These are phyloP conservation scores for Mucor sp. DNA, from an alignment of 371 early-diverging fungal species.

Conservation along the genomic window DNA sequence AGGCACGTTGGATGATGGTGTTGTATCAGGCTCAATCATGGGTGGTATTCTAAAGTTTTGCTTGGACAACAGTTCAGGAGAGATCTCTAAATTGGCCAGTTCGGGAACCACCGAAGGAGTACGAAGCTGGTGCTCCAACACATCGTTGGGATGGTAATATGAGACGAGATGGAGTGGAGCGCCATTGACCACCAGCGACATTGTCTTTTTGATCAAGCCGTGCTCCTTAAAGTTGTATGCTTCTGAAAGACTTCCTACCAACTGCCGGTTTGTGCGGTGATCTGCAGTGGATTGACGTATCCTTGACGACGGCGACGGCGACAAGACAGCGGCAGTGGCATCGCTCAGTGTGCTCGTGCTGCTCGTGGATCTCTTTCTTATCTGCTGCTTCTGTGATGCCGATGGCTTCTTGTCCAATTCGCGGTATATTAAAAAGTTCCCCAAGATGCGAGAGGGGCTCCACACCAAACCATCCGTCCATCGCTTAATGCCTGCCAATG, in stretches of 20 bases:
- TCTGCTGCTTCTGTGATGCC: slow-evolving; percentile 1
- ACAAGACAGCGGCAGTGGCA: not conserved
- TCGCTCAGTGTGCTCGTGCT: not conserved
- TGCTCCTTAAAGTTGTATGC: slow-evolving; percentile 70
- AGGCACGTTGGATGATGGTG: not conserved
- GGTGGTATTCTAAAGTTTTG: slow-evolving; percentile 62
- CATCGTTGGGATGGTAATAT: slow-evolving; percentile 81
- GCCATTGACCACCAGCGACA: slow-evolving; percentile 77
- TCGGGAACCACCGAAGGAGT: slow-evolving; percentile 57
- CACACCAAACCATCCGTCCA: slow-evolving; percentile 92
- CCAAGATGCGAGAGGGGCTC: slow-evolving; percentile 83
- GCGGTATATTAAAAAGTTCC: slow-evolving; percentile 79
- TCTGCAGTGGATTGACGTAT: not conserved
- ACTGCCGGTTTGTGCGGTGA: slow-evolving; percentile 47
- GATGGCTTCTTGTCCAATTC: slow-evolving; percentile 62
- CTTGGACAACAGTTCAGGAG: slow-evolving; percentile 55
- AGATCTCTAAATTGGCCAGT: slow-evolving; percentile 48
- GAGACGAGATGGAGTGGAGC: slow-evolving; percentile 80
- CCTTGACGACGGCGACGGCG: not conserved
- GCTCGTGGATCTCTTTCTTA: not conserved
- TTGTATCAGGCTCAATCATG: slow-evolving; percentile 1
- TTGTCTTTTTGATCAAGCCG: slow-evolving; percentile 87
- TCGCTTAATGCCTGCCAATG: slow-evolving; percentile 71
- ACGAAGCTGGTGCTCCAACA: slow-evolving; percentile 48
- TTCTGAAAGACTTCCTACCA: slow-evolving; percentile 63